Evolutionary conservation across 441 rosid genomes (phyloP), one percentile per base, ranked within the genome.

Genomic region (Erodium moschatum): DNA sequence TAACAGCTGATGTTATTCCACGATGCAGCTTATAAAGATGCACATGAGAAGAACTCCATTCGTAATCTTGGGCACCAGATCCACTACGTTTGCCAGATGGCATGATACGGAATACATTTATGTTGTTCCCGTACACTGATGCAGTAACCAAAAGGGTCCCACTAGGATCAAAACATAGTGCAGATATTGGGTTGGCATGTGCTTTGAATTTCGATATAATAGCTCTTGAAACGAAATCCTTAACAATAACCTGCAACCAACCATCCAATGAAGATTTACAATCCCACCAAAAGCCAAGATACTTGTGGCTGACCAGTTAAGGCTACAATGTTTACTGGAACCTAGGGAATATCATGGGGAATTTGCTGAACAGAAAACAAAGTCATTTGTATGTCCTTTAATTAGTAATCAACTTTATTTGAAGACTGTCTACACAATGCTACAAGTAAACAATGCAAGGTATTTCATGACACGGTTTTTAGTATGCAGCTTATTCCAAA

Each of bases 21-120:
- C 99, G 91, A 75, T 91, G 97, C 20, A 94, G 90, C 86, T 90
- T 91, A 84, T 91, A 94, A 38, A 94, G 96, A 80, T 89, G 97
- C 69, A 88, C 94, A 73, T 91, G 97, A 48, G 97, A 83, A 67
- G 91, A 86, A 73, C 80, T 86, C 97, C 96, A 84, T 67, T 90
- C 87, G 77, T 83, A 84, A 77, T 66, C 80, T 79, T 86, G 84
- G 62, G 80, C 58, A 64, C 76, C 88, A 33, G 82, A 78, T 67
- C 84, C 90, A 77, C 75, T 78, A 77, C 79, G 89, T 66, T 84
- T 70, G 73, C 70, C 74, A 27, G 83, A 84, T 67, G 92, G 92
- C 90, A 91, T 85, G 72, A 94, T 89, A 73, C 96, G 88, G 70
- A 94, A 94, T 73, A 94, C 83, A 79, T 91, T 94, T 66, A 94